Evolutionary conservation across 331 rosid genomes (phyloP), one percentile per base, ranked within the genome.

Genomic region (Dryas integrifolia): DNA sequence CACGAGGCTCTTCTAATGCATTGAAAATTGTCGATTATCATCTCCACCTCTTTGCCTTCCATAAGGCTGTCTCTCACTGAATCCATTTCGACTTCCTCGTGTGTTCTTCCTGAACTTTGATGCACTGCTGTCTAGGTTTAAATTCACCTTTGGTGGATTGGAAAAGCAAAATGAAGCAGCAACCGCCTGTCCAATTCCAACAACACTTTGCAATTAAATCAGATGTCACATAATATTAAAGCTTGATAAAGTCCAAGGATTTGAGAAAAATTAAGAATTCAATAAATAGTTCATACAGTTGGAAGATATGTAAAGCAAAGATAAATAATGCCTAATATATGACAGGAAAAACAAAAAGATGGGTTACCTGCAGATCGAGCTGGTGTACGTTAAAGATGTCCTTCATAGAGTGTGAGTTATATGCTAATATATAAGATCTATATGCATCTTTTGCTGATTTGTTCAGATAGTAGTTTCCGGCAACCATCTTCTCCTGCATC

Each of bases 361-460:
- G 21, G 24, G 69, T 74, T 74, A 94, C 98, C 98, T 89, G 96
- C 56, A 94, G 26, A 83, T 94, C 97, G n/a, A 94, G 92, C 67
- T 80, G 87, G 70, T 94, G 92, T 69, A 94, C 96, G 43, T 87
- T 88, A 77, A 91, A 94, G 63, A 87, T 89, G 73, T 91, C 98
- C 82, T 91, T 94, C 92, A 87, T 89, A 8, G 98, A 89, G 83
- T 91, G 98, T 14, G 98, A 91, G 73, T 91, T 84, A 70, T 94
- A 94, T 11, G 97, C 96, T 77, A 88, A 78, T 47, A 94, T 43
- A 80, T 94, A 94, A 44, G 98, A 85, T 73, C 92, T 81, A 81
- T 89, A 94, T 52, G 98, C 98, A 55, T 91, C 98, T 80, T 91
- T 94, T 24, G 98, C 97, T 35, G 92, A 84, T 86, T 87, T 81